Base-by-base conservation (phyloP, 768 basidiomycete species). In the Agrocybe chaxingu region DNA sequence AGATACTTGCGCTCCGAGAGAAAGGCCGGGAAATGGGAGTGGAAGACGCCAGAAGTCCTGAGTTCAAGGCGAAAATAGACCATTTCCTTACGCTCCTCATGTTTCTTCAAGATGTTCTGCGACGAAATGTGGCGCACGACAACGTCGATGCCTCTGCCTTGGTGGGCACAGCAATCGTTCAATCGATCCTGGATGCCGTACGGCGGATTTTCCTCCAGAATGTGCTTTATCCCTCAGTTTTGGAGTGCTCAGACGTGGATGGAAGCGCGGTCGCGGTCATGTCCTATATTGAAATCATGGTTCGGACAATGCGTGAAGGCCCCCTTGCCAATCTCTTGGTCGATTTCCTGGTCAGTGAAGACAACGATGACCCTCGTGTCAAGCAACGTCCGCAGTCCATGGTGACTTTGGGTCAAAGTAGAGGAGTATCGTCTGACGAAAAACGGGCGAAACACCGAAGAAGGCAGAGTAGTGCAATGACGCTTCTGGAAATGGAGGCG, bases 241-340 rank as follows among this genome's bases (percentile, higher is more conserved):
- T 97, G 42, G 95, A 98, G 63, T 95, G 92, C 67, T 94, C 94
- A 0, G 90, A 92, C 53, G 63, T 76, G 4, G 96, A 98, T 64
- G 96, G 96, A n/a, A 96, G 93, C 54, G 90, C 94, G 0, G 87
- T 97, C 1, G 94, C 96, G 8, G 94, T 98, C 48, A 84, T 98
- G 81, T 92, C 89, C 11, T 98, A 98, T 63, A 84, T 98, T 55
- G 92, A 97, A 57, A 81, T 92, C 60, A 87, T 92, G 78, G 76
- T 93, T 46, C 78, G 83, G 50, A 90, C 86, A 0, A 75, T 95
- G 4, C 76, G 81, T 33, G 75, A 81, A 18, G 86, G 85, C 1
- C 79, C 77, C 44, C 76, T 96, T 36, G 80, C 80, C 11, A 81
- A 86, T 41, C 73, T 88, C 18, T 70, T 96, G 11, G 76, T 95